Evolutionary conservation across 352 stramenopile species (phyloP), one percentile per base, ranked within the genome.

Genomic region (Pythium pectinolyticum): DNA sequence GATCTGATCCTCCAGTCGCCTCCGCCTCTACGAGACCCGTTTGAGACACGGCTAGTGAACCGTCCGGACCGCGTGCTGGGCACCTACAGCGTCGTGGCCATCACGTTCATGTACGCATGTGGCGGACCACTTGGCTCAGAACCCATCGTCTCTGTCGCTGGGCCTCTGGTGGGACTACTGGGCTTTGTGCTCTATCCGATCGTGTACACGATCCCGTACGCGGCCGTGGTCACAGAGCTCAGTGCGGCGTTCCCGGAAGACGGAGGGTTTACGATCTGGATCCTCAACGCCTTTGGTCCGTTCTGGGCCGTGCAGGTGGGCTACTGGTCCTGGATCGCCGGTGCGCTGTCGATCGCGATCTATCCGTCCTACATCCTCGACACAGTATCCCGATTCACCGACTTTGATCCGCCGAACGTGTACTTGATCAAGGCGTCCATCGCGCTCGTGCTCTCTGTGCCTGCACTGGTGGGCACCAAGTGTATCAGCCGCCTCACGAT

Each of bases 281-380:
- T 89, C 4, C 51, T 77, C 11, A 86, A 89, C 32, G 77, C 78
- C 5, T 89, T 88, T n/a, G 84, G 84, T 0, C 66, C 78, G 15
- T 94, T 91, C 50, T 94, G 84, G 86, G 84, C 72, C 10, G 86
- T 92, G 37, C 84, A 90, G 39, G 72, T 90, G 37, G 84, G 81
- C 57, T 95, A 89, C 69, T 95, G 84, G 83, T 89, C 80, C 15
- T 95, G 85, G 77, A 70, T 95, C n/a, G 48, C 74, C 0, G 72
- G 81, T 4, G 49, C 12, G 58, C 85, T 24, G 58, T 86, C 57
- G 46, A 75, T 61, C 14, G 77, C 75, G 2, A 67, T 86, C 17
- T 84, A 86, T 31, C 90, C 97, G 57, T 94, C 52, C 4, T 58
- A 70, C 31, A 39, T 74, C 17, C 37, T 67, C 28, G 40, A 66